Evolutionary conservation across 2,329 filamentous ascomycete genomes (phyloP).

Genomic region (Neocucurbitaria cava): DNA sequence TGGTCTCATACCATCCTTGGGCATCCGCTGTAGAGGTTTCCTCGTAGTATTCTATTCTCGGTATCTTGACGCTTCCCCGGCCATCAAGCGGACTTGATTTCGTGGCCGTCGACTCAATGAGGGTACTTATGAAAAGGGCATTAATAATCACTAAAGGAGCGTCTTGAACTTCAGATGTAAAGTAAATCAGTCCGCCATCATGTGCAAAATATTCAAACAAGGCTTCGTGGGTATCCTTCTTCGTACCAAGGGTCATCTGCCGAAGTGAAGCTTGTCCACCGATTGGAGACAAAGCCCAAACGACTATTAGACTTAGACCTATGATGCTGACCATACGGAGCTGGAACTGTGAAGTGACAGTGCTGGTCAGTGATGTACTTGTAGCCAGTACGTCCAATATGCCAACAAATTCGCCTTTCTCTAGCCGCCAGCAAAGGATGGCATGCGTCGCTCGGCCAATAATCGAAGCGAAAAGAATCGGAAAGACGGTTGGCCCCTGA

Average conservation of each 20-base stretch:
- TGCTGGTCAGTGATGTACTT: slow-evolving; percentile 7
- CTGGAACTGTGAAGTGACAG: not conserved
- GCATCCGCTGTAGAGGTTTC: not conserved
- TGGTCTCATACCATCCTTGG: not conserved
- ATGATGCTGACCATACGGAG: not conserved
- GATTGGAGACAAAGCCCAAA: slow-evolving; percentile 6
- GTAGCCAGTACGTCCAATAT: slow-evolving; percentile 2
- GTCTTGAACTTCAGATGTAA: not conserved
- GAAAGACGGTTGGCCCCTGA: slow-evolving; percentile 11
- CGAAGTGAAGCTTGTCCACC: slow-evolving; percentile 7
- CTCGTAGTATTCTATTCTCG: slow-evolving; percentile 4
- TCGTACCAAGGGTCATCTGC: not conserved
- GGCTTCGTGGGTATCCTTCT: no score
- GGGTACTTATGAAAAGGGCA: not conserved
- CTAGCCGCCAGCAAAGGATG: slow-evolving; percentile 2
- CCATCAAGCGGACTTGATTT: not conserved
- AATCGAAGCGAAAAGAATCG: slow-evolving; percentile 5
- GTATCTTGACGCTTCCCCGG: slow-evolving; percentile 7
- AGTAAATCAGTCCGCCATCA: no score
- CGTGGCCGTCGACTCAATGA: not conserved
- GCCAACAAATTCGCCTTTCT: slow-evolving; percentile 1
- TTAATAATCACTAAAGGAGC: not conserved
- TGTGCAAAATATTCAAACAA: no score
- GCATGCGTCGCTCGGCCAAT: slow-evolving; percentile 1
- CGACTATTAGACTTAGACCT: not conserved